Percentiles rank a stretch among this genome's conserved stretches.
These are phyloP conservation scores for Neonectria magnoliae DNA, from an alignment of 2,329 filamentous ascomycete species.

Conservation along the genomic window DNA sequence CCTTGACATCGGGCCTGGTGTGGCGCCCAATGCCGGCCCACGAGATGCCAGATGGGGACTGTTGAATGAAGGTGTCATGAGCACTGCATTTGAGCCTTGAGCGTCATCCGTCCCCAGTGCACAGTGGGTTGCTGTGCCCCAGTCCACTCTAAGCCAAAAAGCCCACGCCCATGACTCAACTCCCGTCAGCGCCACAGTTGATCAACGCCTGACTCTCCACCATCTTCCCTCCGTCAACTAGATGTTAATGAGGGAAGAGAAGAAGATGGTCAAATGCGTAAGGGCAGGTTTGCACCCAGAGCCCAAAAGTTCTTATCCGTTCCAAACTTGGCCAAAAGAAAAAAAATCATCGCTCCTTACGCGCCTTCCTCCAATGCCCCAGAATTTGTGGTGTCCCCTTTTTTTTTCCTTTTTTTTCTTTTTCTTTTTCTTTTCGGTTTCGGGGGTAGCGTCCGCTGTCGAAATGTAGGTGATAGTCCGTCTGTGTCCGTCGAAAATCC, in stretches of 20 bases:
- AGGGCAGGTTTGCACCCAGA: slow-evolving; percentile 41
- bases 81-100: slow-evolving; percentile 15
- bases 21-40: slow-evolving; percentile 34
- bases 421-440: slow-evolving; percentile 27
- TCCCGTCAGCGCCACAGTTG: slow-evolving; percentile 16
- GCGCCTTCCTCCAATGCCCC: slow-evolving; percentile 31
- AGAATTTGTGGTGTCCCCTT: slow-evolving; percentile 27
- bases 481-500: slow-evolving; percentile 18
- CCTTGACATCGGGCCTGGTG: slow-evolving; percentile 23
- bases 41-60: slow-evolving; percentile 14
- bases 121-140: slow-evolving; percentile 18
- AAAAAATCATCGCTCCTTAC: slow-evolving; percentile 17
- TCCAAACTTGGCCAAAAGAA: slow-evolving; percentile 16
- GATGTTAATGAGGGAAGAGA: slow-evolving; percentile 5
- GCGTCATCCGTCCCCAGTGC: slow-evolving; percentile 19
- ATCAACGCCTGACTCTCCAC: slow-evolving; percentile 7
- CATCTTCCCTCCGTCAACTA: slow-evolving; percentile 19
- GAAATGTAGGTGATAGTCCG: slow-evolving; percentile 18
- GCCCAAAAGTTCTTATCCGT: slow-evolving; percentile 36
- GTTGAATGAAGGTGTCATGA: slow-evolving; percentile 22
- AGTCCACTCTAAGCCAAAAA: slow-evolving; percentile 11
- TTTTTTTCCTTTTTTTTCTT: slow-evolving; percentile 25
- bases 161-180: not conserved
- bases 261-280: slow-evolving; percentile 12
- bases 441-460: slow-evolving; percentile 31